Percentiles rank a stretch among this genome's conserved stretches.
Evolutionary conservation across 2,329 filamentous ascomycete genomes (phyloP).

Genomic region (Trichoderma sp.): DNA sequence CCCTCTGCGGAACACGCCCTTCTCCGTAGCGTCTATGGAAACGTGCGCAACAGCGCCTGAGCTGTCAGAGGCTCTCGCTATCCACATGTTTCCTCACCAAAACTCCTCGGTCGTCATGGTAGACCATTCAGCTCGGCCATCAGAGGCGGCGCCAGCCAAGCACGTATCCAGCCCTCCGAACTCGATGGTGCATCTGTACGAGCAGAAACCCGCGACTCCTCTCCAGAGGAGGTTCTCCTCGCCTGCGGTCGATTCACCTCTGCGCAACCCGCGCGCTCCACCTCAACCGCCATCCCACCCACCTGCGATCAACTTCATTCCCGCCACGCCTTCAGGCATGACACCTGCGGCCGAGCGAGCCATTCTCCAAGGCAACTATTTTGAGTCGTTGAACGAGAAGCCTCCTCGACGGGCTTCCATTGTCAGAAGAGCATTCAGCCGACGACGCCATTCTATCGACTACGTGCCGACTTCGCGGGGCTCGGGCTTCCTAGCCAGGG

Average conservation of each 20-base stretch:
- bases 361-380: conserved; percentile 57
- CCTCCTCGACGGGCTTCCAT: conserved; percentile 53
- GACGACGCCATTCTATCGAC: conserved; percentile 49
- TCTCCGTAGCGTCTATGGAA: conserved; percentile 63
- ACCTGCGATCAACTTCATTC: conserved; percentile 60
- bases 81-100: conserved; percentile 65
- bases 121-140: conserved; percentile 56
- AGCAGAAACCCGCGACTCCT: conserved; percentile 51
- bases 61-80: conserved; percentile 63
- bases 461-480: conserved; percentile 47
- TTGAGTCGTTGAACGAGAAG: conserved; percentile 51
- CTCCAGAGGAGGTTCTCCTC: conserved; percentile 53
- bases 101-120: conserved; percentile 66
- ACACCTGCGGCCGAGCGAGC: conserved; percentile 59
- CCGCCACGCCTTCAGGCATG: conserved; percentile 62
- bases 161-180: conserved; percentile 40
- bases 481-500: conserved; percentile 51
- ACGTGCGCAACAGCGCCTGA: conserved; percentile 64
- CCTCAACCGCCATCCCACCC: conserved; percentile 53
- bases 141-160: conserved; percentile 48
- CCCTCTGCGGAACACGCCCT: conserved; percentile 62
- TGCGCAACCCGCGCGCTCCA: conserved; percentile 63
- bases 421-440: conserved; percentile 57
- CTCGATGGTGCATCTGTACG: conserved; percentile 40
- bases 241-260: conserved; percentile 62